Evolutionary conservation across 2,329 filamentous ascomycete species (phyloP).

Genomic region (Xylariaceae sp.): DNA sequence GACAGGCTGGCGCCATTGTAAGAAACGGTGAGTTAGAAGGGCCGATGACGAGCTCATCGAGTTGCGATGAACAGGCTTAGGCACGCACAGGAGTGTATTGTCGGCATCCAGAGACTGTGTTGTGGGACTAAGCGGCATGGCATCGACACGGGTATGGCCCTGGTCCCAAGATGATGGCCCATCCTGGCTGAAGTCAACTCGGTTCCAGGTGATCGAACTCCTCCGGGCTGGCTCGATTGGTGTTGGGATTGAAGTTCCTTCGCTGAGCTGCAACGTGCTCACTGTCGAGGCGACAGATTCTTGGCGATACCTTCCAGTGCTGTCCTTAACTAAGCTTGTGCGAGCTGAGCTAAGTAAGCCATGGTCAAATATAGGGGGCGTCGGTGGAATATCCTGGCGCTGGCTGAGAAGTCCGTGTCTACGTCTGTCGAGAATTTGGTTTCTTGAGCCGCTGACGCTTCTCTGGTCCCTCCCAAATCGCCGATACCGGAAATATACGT

Average conservation of each 20-base stretch:
- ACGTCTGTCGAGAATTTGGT: slow-evolving; percentile 6
- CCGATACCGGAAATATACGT: slow-evolving; percentile 48
- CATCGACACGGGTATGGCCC: not conserved
- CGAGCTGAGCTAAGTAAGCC: slow-evolving; percentile 17
- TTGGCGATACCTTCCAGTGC: slow-evolving; percentile 15
- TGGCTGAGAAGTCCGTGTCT: slow-evolving; percentile 7
- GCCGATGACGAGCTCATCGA: not conserved
- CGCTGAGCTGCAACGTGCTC: slow-evolving; percentile 21
- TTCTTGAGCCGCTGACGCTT: slow-evolving; percentile 18
- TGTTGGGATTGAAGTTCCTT: slow-evolving; percentile 6
- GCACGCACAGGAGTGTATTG: not conserved
- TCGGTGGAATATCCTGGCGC: slow-evolving; percentile 15
- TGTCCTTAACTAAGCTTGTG: slow-evolving; percentile 7
- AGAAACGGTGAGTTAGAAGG: too few species aligned
- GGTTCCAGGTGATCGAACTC: slow-evolving; percentile 20
- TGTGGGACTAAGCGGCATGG: slow-evolving; percentile 8
- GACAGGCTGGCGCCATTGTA: slow-evolving; percentile 2
- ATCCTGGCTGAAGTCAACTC: slow-evolving; percentile 17
- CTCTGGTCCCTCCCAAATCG: slow-evolving; percentile 32
- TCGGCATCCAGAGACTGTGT: slow-evolving; percentile 2
- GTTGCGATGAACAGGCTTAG: not conserved
- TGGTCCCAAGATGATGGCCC: not conserved
- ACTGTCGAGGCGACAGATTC: slow-evolving; percentile 21
- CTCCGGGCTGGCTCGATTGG: slow-evolving; percentile 6
- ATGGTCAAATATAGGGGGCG: slow-evolving; percentile 20